Base-by-base conservation (phyloP, 176 grass and related monocot species). In the Hsuehochloa calcarea region DNA sequence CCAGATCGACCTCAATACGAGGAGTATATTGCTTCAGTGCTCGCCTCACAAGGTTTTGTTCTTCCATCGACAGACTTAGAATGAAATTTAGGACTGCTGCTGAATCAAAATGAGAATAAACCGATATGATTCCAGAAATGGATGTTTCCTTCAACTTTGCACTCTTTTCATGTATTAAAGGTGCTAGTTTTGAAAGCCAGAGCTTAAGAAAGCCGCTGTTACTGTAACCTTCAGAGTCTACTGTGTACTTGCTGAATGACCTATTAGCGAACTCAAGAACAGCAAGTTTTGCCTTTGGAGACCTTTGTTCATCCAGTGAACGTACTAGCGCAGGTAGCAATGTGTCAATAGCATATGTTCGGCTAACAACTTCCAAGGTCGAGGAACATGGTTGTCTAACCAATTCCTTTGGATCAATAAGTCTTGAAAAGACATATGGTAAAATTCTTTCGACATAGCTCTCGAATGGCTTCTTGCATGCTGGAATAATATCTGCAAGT, bases 51-150 rank as follows among this genome's bases (percentile, higher is more conserved):
- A 79, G 47, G 62, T 94, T 97, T 72, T 97, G 92, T 51, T 97
- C 92, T 83, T 97, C 92, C 70, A 97, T 77, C 1, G 92, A 89
- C 11, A 97, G 85, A 88, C 65, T 92, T 29, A 97, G 84, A 85
- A 97, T 91, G 44, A 97, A 97, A 90, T 94, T 97, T 81, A 97
- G 81, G 35, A 92, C 90, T 66, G 88, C 84, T 54, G 72, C 51
- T 81, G 95, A 92, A 89, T 97, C 90, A 78, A 97, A 94, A 85
- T 97, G 78, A 68, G 88, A 88, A 87, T 97, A 97, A 81, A 97
- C 86, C 9, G 95, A 86, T 89, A 97, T 94, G 49, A 97, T 97
- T 77, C 92, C 92, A 74, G 82, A 89, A 83, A 94, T 91, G 4
- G 92, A 91, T 77, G 95, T 85, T 85, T 97, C 95, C 86, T 97